These are phyloP conservation scores for Samsoniella hepiali DNA, from an alignment of 2,329 filamentous ascomycete species.

Conservation along the genomic window DNA sequence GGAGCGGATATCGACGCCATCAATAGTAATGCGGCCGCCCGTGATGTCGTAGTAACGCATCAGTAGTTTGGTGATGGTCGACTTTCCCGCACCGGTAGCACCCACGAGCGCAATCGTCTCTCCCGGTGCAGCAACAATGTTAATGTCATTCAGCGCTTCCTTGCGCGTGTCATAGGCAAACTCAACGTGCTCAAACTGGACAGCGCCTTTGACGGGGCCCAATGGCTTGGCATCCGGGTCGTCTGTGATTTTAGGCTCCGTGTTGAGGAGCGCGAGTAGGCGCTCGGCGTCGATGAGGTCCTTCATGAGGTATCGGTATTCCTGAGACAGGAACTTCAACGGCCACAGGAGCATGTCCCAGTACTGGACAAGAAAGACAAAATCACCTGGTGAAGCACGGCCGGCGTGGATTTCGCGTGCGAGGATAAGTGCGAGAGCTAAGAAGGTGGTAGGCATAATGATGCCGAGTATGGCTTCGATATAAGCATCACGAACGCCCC, in stretches of 20 bases:
- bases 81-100: slow-evolving; percentile 47
- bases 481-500: slow-evolving; percentile 24
- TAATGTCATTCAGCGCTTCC: slow-evolving; percentile 38
- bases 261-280: slow-evolving; percentile 40
- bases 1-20: slow-evolving; percentile 44
- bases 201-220: slow-evolving; percentile 14
- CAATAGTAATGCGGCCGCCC: slow-evolving; percentile 43
- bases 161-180: slow-evolving; percentile 33
- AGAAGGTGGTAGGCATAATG: slow-evolving; percentile 45
- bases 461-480: slow-evolving; percentile 31
- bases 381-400: slow-evolving; percentile 48
- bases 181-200: neutral
- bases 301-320: slow-evolving; percentile 45
- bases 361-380: slow-evolving; percentile 60
- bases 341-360: slow-evolving; percentile 46
- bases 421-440: slow-evolving; percentile 42
- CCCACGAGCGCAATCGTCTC: slow-evolving; percentile 46
- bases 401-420: slow-evolving; percentile 38
- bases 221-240: slow-evolving; percentile 37
- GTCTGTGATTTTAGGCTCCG: slow-evolving; percentile 33
- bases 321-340: slow-evolving; percentile 31
- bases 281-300: slow-evolving; percentile 46
- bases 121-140: slow-evolving; percentile 41
- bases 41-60: slow-evolving; percentile 51
- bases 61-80: slow-evolving; percentile 47